phyloP scores from a whole-genome alignment of 192 early-diverging fungal genomes.

The Coemansia sp. region DNA sequence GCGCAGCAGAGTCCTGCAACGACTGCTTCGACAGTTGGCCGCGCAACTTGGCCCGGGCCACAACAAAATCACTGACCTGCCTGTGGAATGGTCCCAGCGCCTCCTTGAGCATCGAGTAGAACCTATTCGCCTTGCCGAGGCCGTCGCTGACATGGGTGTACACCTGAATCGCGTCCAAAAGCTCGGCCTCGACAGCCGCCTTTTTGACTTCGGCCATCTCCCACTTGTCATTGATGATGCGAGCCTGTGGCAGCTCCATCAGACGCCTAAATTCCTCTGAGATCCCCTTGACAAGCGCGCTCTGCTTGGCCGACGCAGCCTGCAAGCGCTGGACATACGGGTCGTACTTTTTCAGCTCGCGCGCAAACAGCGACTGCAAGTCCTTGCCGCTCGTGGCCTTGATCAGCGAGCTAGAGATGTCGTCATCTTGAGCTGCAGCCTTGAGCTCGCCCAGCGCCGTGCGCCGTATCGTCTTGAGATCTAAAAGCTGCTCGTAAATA shows the following conservation, averaged over 20 bases:
- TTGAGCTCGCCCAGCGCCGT: slow-evolving; percentile 57
- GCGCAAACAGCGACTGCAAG: slow-evolving; percentile 86
- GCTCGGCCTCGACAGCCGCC: slow-evolving; percentile 61
- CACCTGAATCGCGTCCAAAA: slow-evolving; percentile 65
- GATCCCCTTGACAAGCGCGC: slow-evolving; percentile 70
- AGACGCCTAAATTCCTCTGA: slow-evolving; percentile 70
- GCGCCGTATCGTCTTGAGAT: slow-evolving; percentile 47
- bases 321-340: slow-evolving; percentile 74
- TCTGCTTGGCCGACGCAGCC: slow-evolving; percentile 72
- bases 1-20: slow-evolving; percentile 54
- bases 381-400: slow-evolving; percentile 65
- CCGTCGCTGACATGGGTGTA: slow-evolving; percentile 64
- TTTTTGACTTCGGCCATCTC: slow-evolving; percentile 66
- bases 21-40: slow-evolving; percentile 54
- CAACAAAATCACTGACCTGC: slow-evolving; percentile 58
- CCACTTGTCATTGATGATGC: slow-evolving; percentile 66
- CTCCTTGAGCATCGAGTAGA: slow-evolving; percentile 59
- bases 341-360: slow-evolving; percentile 89
- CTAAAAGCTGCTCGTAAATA: slow-evolving; percentile 42
- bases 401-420: slow-evolving; percentile 61
- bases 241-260: slow-evolving; percentile 72
- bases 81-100: slow-evolving; percentile 49
- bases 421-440: slow-evolving; percentile 70
- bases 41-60: slow-evolving; percentile 56
- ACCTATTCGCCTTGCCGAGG: slow-evolving; percentile 59